A percentile compares a stretch with the other conserved stretches of the same genome.
Conservation (phyloP, 805 yeast genomes). For the Monosporozyma aquatica region DNA sequence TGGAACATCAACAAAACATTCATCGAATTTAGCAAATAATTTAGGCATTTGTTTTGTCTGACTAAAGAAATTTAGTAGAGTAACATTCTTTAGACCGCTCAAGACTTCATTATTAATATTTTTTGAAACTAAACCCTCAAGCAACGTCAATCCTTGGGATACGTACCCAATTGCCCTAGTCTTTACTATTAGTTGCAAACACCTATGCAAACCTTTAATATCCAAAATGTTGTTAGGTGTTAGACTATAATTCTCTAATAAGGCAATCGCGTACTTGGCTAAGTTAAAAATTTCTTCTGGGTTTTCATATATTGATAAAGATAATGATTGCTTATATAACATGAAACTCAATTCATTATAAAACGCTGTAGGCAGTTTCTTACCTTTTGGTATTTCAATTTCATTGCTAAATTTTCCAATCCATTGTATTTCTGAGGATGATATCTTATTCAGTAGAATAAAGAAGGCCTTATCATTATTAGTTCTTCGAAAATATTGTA, state of each 20-base stretch:
- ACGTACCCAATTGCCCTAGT: slow-evolving; percentile 14
- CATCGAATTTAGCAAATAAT: slow-evolving; percentile 3
- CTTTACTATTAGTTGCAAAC: slow-evolving; percentile 10
- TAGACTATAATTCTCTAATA: slow-evolving; percentile 11
- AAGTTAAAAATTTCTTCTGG: slow-evolving; percentile 8
- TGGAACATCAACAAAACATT: not conserved
- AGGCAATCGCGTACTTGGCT: slow-evolving; percentile 16
- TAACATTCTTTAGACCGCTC: slow-evolving; percentile 4
- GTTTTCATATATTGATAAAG: not conserved
- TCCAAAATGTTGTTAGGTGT: not conserved
- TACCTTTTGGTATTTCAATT: slow-evolving; percentile 2
- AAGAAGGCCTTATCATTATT: slow-evolving; percentile 15
- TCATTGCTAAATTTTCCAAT: slow-evolving; percentile 9
- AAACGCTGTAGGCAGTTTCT: slow-evolving; percentile 18
- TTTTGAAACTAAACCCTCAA: not conserved
- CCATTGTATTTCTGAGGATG: slow-evolving; percentile 18
- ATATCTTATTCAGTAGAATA: slow-evolving; percentile 17
- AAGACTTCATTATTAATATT: not conserved
- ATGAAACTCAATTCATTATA: slow-evolving; percentile 21
- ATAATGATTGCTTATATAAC: slow-evolving; percentile 15
- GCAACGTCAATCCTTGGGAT: not conserved
- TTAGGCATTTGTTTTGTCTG: slow-evolving; percentile 18
- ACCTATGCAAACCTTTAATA: slow-evolving; percentile 13
- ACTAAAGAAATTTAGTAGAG: slow-evolving; percentile 15
- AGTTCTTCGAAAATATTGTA: slow-evolving; percentile 17